Evolutionary conservation across 208 protist genomes (phyloP), one percentile per base, ranked within the genome.

Genomic region (Acanthamoeba quina): DNA sequence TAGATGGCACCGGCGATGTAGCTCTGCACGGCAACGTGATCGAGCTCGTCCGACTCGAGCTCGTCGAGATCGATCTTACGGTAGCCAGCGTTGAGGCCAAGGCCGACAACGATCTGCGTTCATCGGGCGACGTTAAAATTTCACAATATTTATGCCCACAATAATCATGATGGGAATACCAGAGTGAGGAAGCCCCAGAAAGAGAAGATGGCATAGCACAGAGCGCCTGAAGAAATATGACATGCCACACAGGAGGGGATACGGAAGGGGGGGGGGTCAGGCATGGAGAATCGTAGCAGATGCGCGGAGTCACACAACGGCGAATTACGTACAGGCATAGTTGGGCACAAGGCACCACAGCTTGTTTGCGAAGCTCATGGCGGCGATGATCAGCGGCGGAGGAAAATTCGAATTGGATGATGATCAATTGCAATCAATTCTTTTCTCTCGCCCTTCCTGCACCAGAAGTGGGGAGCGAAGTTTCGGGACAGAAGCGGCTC

Each of bases 181-280:
- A 90, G 82, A 13, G 58, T 90, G 31, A 90, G 58, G 31, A 90
- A 62, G n/a, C 82, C 82, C 82, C 82, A 90, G 49, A 90, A 70
- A 34, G 82, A 90, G 58, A 90, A 90, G 56, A 90, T 90, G 82
- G 82, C 82, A 52, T 90, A 90, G 58, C 82, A 90, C 10, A 90
- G 82, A 29, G 82, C 58, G 56, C 82, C 82, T 90, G n/a, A n/a
- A n/a, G n/a, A 29, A 49, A 15, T 37, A 60, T 29, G n/a, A n/a
- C 0, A 29, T 58, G 13, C 37, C 13, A 19, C 6, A 3, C 56
- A 26, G 1, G 52, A 7, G 5, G 52, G 11, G 52, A 29, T n/a
- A 58, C 13, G 0, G 11, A 31, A 83, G 58, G 7, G 58, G 44
- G 54, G 34, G 13, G 37, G 37, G 17, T 80, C 41, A 15, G 41